Evolutionary conservation across 2,329 filamentous ascomycete species (phyloP), one percentile per base, ranked within the genome.

Genomic region (Penicillium sp.): DNA sequence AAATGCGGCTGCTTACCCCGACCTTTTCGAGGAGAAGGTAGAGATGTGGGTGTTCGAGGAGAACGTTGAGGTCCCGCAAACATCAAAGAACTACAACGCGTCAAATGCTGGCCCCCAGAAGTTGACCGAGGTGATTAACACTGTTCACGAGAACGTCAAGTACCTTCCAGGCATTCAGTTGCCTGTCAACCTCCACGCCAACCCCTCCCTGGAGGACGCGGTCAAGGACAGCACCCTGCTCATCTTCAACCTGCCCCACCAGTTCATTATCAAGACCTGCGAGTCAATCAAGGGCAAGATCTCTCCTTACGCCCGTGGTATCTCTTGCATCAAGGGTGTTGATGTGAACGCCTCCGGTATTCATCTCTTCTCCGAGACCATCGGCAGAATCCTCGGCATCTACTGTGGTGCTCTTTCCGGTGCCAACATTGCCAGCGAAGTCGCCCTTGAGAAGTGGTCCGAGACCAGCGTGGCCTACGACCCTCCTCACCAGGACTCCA

Each of bases 21-120:
- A 91, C 29, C 71, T 97, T 42, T 99, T 97, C 71, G 90, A 97
- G 69, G 80, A 88, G 72, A 81, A 91, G 58, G 92, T 99, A 48
- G 90, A 96, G 76, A 97, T 99, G 94, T 99, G 94, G 94, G 95
- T 99, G 68, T 97, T 86, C 71, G 94, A 99, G 76, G 94, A 99
- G 75, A 84, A 96, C 22, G 87, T 96, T 60, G 83, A 84, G 50
- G 80, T 96, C 40, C 77, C 89, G 11, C 81, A 87, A 66, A 81
- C 83, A 59, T 93, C 89, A 45, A 85, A 84, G 63, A 83, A 91
- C 76, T 92, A 91, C 80, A 81, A 89, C 65, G 75, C 80, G 44
- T 96, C 54, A 89, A 82, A 83, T 67, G 82, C 84, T 59, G 80
- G 85, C 59, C 84, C 88, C 3, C 89, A 94, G 73, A 96, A 96